Conservation (phyloP, 805 yeast species). For the Clavispora carvajalis region DNA sequence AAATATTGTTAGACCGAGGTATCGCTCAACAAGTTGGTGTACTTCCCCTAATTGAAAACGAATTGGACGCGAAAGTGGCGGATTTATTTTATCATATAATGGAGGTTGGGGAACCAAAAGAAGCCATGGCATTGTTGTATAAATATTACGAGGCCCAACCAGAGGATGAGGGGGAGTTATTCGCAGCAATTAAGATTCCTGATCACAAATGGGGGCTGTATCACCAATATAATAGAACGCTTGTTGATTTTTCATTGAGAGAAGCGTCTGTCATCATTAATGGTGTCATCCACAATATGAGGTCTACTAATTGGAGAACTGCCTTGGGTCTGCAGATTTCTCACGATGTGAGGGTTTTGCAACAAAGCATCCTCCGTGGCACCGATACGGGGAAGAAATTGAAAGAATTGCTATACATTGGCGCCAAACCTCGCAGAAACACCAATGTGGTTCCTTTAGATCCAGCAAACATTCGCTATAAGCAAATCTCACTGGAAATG, state of each 20-base stretch:
- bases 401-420: conserved; percentile 38
- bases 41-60: conserved; percentile 50
- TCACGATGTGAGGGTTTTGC: conserved; percentile 44
- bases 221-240: conserved; percentile 17
- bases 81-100: conserved; percentile 30
- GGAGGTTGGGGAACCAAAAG: conserved; percentile 24
- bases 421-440: conserved; percentile 42
- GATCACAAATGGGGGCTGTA: conserved; percentile 14
- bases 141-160: conserved; percentile 26
- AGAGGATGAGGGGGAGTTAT: conserved; percentile 21
- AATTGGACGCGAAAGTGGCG: conserved; percentile 25
- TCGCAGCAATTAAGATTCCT: conserved; percentile 15
- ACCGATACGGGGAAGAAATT: conserved; percentile 23
- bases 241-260: conserved; percentile 30
- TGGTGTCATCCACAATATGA: conserved; percentile 60
- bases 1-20: conserved; percentile 46
- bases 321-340: conserved; percentile 47
- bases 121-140: conserved; percentile 37
- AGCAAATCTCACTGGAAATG: conserved; percentile 23
- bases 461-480: conserved; percentile 28
- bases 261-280: conserved; percentile 59
- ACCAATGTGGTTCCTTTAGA: conserved; percentile 31
- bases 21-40: conserved; percentile 80
- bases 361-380: conserved; percentile 21
- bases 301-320: conserved; percentile 49